Base-by-base conservation (phyloP, 495 filamentous ascomycete genomes). In the Aspergillus baeticus region DNA sequence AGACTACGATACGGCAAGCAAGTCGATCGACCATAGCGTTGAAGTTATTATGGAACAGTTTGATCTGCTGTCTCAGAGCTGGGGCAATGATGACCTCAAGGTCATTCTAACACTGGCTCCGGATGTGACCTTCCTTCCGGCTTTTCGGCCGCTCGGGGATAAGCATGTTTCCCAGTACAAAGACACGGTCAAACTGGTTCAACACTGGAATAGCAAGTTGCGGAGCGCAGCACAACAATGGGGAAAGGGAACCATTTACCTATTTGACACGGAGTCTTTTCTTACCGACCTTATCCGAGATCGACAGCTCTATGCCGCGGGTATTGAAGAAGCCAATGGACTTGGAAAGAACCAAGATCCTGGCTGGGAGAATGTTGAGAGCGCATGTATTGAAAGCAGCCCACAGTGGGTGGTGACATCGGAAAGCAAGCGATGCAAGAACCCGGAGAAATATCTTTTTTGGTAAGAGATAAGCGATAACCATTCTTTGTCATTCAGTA, bases 101-200 rank as follows among this genome's bases (percentile, higher is more conserved):
- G 61, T 81, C 37, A 73, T 82, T 44, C 60, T 82, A 53, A 77
- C 75, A 1, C 66, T 78, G 69, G 66, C 74, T 31, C 67, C 77
- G 8, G 78, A 81, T 62, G 75, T 80, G 60, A 81, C 78, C 10
- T 77, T 82, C 59, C 62, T 81, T 18, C 79, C 78, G 0, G 76
- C 71, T 0, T 80, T 75, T 52, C 55, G 60, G 10, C 51, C 60
- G 6, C 61, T 61, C 20, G 64, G 70, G 13, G 70, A 63, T 39
- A 67, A 74, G 57, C 58, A 59, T 34, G 45, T 61, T 15, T 58
- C 60, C n/a, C 55, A 63, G 49, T 63, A 72, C 48, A 77, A 78
- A 61, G 72, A 72, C 42, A 68, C 75, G 6, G 67, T 82, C 22
- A 59, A 62, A 34, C 60, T 78, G 0, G 57, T 73, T 26, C 65